Evolutionary conservation across 2,329 filamentous ascomycete genomes (phyloP).

Genomic region (Trichophaea hybrida): DNA sequence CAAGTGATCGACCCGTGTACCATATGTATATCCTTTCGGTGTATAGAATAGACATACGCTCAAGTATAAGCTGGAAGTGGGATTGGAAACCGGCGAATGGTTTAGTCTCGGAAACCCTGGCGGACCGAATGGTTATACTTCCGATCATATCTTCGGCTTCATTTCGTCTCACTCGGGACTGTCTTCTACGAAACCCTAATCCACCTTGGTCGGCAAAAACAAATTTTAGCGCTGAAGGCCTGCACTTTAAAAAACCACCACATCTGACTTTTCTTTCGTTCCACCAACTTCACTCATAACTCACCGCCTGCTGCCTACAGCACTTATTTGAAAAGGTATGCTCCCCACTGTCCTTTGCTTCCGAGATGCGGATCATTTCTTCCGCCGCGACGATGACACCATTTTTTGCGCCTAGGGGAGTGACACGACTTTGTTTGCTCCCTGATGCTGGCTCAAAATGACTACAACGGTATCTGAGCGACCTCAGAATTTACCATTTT

Average conservation of each 20-base stretch:
- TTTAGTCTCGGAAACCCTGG: too few species aligned
- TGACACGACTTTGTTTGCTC: slow-evolving; percentile 38
- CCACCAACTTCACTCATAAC: not conserved
- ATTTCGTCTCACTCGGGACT: not conserved
- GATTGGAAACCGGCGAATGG: too few species aligned
- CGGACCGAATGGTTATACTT: too few species aligned
- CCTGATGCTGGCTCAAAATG: slow-evolving; percentile 51
- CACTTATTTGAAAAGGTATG: not conserved
- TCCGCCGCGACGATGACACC: slow-evolving; percentile 47
- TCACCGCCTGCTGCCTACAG: not conserved
- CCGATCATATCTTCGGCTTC: too few species aligned
- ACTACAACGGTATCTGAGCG: slow-evolving; percentile 98
- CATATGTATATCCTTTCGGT: slow-evolving; percentile 2
- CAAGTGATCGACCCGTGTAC: not conserved
- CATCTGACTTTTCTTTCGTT: not conserved
- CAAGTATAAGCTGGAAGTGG: not conserved
- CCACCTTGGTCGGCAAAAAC: not conserved
- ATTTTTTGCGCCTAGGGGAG: slow-evolving; percentile 41
- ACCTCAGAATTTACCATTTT: not conserved
- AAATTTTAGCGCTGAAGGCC: not conserved
- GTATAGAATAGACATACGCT: slow-evolving; percentile 1
- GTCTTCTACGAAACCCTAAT: not conserved
- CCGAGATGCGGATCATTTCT: not conserved
- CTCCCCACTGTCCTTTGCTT: not conserved
- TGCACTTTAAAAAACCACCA: not conserved